Base-by-base conservation (phyloP, 345 rosid genomes). In the Euphorbia peplus region DNA sequence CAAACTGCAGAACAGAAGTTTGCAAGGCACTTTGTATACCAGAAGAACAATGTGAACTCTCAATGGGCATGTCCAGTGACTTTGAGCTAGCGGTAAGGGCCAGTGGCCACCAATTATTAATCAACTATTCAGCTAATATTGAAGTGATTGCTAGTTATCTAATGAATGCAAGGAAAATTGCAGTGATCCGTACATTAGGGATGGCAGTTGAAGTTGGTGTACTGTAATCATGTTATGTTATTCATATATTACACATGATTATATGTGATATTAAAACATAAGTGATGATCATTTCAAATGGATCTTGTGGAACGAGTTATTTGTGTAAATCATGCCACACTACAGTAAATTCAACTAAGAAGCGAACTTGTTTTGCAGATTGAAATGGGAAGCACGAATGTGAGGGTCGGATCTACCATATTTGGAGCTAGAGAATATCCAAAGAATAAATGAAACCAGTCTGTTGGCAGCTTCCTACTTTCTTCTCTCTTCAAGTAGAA, bases 21-120 rank as follows among this genome's bases (percentile, higher is more conserved):
- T 91, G 98, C 81, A 76, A 83, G 79, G 90, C 78, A 35, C 93
- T 95, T 60, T 90, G 77, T 61, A 82, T 95, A 53, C 85, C 86
- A 11, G 98, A 88, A 81, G 92, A 90, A 55, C 90, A 91, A 68
- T 95, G 96, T 68, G 95, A 90, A 56, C 87, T 95, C 64, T 95
- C 99, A 9, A 95, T 95, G 98, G 99, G 99, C 65, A 95, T 95
- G 99, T 95, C 96, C 0, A 74, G 84, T 67, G 98, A 95, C 81
- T 95, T 95, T 63, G 98, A 95, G 74, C 89, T 66, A 75, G 99
- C 99, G 1, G 99, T 95, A 84, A 86, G 97, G 19, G 71, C 30
- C 51, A 11, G 50, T 21, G 18, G 7, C 30, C 6, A 26, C 24
- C 4, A 41, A 22, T 7, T 29, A 28, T 4, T 29, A 8, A 58